A percentile compares a stretch with the other conserved stretches of the same genome.
These are phyloP conservation scores for Pseudognaphalium luteoalbum DNA, from an alignment of 129 eudicot genomes.

Conservation along the genomic window DNA sequence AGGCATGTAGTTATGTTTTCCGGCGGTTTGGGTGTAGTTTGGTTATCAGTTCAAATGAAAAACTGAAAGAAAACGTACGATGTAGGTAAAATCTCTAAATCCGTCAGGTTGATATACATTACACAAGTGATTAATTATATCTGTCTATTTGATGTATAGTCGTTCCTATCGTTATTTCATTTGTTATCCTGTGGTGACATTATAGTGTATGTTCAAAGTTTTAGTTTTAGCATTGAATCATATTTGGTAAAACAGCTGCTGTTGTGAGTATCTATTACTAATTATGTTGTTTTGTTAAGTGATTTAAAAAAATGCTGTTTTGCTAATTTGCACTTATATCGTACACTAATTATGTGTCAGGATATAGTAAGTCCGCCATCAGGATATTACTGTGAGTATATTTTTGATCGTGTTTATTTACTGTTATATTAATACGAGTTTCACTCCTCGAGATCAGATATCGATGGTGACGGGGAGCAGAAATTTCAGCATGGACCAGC, in stretches of 20 bases:
- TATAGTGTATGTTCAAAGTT: neutral
- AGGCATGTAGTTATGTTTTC: neutral
- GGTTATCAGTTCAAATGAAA: neutral
- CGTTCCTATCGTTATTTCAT: neutral
- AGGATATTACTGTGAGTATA: too few relatives aligned
- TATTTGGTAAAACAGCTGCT: too few relatives aligned
- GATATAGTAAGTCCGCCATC: too few relatives aligned
- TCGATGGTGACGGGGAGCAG: conserved; percentile 40
- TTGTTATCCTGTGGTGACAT: neutral
- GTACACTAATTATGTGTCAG: too few relatives aligned
- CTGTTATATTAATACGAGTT: conserved; percentile 1
- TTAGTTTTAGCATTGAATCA: too few relatives aligned
- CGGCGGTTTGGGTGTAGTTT: neutral
- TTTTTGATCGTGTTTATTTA: neutral
- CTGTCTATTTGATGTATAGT: neutral
- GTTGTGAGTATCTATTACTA: too few relatives aligned
- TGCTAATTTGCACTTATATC: too few relatives aligned
- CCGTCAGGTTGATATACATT: too few relatives aligned
- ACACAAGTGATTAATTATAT: neutral
- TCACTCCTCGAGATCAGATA: conserved; percentile 39
- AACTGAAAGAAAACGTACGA: neutral
- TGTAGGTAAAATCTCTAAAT: neutral
- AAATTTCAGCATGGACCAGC: conserved; percentile 42
- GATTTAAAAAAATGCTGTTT: too few relatives aligned
- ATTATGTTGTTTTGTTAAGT: too few relatives aligned